Conservation (phyloP, 2,329 filamentous ascomycete genomes). For the Sphaerulina vaccinii region DNA sequence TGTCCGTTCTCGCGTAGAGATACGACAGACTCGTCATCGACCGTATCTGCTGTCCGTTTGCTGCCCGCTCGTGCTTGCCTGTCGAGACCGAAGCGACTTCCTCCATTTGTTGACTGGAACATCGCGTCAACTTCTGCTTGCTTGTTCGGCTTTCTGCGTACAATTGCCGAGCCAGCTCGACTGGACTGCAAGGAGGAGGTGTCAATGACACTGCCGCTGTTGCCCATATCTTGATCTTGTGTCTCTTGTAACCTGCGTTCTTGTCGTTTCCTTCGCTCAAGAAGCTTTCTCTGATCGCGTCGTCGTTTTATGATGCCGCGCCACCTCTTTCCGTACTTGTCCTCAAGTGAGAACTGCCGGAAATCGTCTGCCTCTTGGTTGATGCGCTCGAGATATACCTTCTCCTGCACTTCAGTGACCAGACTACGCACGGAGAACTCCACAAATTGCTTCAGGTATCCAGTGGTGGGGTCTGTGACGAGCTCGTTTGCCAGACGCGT, state of each 20-base stretch:
- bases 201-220: slow-evolving; percentile 15
- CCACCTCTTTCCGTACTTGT: slow-evolving; percentile 42
- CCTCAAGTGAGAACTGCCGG: slow-evolving; percentile 34
- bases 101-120: slow-evolving; percentile 24
- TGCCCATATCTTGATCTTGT: slow-evolving; percentile 15
- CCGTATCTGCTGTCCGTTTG: slow-evolving; percentile 31
- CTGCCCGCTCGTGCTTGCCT: slow-evolving; percentile 24
- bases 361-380: slow-evolving; percentile 34
- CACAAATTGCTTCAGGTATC: slow-evolving; percentile 48
- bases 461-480: slow-evolving; percentile 39
- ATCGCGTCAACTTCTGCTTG: slow-evolving; percentile 24
- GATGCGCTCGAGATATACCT: slow-evolving; percentile 35
- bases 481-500: slow-evolving; percentile 39
- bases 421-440: slow-evolving; percentile 39
- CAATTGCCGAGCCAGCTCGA: slow-evolving; percentile 8
- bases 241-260: slow-evolving; percentile 27
- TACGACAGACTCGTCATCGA: slow-evolving; percentile 19
- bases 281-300: slow-evolving; percentile 10
- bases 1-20: slow-evolving; percentile 17
- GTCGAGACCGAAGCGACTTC: slow-evolving; percentile 13
- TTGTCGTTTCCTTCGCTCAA: slow-evolving; percentile 31
- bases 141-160: neutral
- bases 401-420: slow-evolving; percentile 36
- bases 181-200: slow-evolving; percentile 15
- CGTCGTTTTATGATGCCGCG: slow-evolving; percentile 25